A percentile compares a stretch with the other conserved stretches of the same genome.
phyloP scores from a whole-genome alignment of 305 asterid species.

The Fraxinus paxiana region DNA sequence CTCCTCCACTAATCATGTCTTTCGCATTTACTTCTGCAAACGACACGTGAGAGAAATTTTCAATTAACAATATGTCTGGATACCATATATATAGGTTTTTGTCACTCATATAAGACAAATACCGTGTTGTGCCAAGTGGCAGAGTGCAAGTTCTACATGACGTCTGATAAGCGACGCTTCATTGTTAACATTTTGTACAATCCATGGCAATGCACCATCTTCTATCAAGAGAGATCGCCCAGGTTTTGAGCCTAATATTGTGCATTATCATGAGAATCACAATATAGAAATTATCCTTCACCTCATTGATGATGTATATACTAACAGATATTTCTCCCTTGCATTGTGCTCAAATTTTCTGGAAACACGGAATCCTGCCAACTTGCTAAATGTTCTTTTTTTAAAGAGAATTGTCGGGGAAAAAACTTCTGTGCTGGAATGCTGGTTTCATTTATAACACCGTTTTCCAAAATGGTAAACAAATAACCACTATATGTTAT shows the following conservation, averaged over 20 bases:
- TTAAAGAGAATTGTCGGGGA: background rate
- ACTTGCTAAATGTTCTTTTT: background rate
- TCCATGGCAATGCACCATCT: slow-evolving; percentile 92
- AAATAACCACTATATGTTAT: background rate
- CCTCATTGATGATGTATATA: background rate
- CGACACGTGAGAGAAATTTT: background rate
- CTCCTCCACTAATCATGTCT: slow-evolving; percentile 84
- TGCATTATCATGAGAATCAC: slow-evolving; percentile 2
- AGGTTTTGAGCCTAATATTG: slow-evolving; percentile 48
- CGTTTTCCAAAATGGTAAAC: background rate
- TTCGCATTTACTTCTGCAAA: slow-evolving; percentile 70
- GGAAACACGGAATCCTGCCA: background rate
- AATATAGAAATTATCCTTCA: background rate
- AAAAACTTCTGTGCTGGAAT: background rate
- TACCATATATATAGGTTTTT: background rate
- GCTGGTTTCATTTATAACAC: background rate
- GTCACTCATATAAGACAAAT: background rate
- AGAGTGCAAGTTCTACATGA: slow-evolving; percentile 93
- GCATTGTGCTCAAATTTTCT: background rate
- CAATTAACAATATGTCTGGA: slow-evolving; percentile 2
- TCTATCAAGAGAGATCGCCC: slow-evolving; percentile 80
- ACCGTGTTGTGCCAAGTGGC: slow-evolving; percentile 78
- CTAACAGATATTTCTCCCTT: background rate
- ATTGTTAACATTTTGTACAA: slow-evolving; percentile 88
- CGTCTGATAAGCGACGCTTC: slow-evolving; percentile 90